Conservation (phyloP, 1,284 basidiomycete species). For the Papiliotrema terrestris region DNA sequence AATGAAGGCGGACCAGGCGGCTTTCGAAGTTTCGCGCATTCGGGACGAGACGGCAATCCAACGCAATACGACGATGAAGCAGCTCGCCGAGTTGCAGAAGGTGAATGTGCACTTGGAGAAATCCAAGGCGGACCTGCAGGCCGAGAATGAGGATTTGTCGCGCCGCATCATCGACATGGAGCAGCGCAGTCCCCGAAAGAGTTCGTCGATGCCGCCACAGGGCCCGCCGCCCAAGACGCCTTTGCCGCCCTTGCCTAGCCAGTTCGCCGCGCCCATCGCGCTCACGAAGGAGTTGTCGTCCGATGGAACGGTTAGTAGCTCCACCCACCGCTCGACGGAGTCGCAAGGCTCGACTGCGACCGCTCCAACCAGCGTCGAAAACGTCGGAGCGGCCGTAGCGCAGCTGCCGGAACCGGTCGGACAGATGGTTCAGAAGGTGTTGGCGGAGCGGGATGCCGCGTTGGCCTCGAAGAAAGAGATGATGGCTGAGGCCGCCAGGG, state of each 20-base stretch:
- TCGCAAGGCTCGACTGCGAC: slow-evolving; percentile 3
- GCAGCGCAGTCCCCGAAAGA: slow-evolving; percentile 13
- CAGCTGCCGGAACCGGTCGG: slow-evolving; percentile 11
- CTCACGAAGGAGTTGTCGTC: slow-evolving; percentile 8
- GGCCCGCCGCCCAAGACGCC: slow-evolving; percentile 43
- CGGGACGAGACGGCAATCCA: slow-evolving; percentile 39
- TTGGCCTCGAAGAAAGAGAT: slow-evolving; percentile 12
- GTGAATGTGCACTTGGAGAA: slow-evolving; percentile 21
- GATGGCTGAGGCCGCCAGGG: slow-evolving; percentile 6
- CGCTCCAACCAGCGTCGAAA: neutral
- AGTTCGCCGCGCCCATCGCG: neutral
- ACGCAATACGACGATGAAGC: slow-evolving; percentile 23
- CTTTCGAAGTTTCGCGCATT: slow-evolving; percentile 41
- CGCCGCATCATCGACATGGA: slow-evolving; percentile 19
- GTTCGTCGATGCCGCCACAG: slow-evolving; percentile 28
- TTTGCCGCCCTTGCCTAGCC: slow-evolving; percentile 34
- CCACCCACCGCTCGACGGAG: slow-evolving; percentile 9
- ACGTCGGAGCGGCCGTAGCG: slow-evolving; percentile 5
- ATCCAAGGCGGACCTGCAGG: slow-evolving; percentile 26
- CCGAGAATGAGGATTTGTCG: slow-evolving; percentile 13
- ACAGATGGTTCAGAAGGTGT: slow-evolving; percentile 12
- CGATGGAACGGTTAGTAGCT: slow-evolving; percentile 9
- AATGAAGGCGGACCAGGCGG: slow-evolving; percentile 43
- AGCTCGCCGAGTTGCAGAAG: slow-evolving; percentile 31
- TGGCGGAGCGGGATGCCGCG: slow-evolving; percentile 16